Evolutionary conservation across 352 stramenopile genomes (phyloP), one percentile per base, ranked within the genome.

Genomic region (Salisapilia sapeloensis): DNA sequence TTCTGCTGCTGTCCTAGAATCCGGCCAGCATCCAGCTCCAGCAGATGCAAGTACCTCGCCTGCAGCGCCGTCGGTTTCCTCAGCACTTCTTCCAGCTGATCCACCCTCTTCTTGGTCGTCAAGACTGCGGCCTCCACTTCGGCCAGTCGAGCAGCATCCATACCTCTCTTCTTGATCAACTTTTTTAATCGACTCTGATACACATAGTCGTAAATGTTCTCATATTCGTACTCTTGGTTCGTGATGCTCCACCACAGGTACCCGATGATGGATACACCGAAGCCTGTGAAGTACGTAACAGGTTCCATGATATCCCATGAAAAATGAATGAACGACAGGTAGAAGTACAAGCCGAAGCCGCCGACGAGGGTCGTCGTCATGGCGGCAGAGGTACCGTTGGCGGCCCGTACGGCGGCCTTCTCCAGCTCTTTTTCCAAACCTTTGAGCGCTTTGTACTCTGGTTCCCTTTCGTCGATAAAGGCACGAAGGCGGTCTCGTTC

Each of bases 261-360:
- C 11, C 63, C 62, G 12, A 87, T 36, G 33, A 92, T 63, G 14
- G 54, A 76, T 32, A 84, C 55, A 20, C 66, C 72, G 37, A 85
- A 86, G 19, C 74, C 76, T 8, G 70, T 87, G 39, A 89, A 86
- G 52, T 92, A 92, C 43, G 72, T 92, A 42, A 92, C 72, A 0
- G 76, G 76, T 42, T 92, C 76, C 76, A 92, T 92, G 37, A 89
- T 92, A 42, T 89, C 72, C 76, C 72, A 92, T 30, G 72, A 87
- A 35, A 87, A 85, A 46, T 92, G 64, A 42, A 89, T 79, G 44
- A 89, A 89, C 33, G 70, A 76, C 20, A 92, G 56, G 65, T 67
- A 92, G 19, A 83, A 85, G 57, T 92, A 92, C 13, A 87, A 53
- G 1, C 66, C 65, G 22, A 85, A 83, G n/a, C 56, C 63, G 30